Evolutionary conservation across 1,139 yeast species (phyloP), one percentile per base, ranked within the genome.

Genomic region (Kurtzmaniella quercitrusa): DNA sequence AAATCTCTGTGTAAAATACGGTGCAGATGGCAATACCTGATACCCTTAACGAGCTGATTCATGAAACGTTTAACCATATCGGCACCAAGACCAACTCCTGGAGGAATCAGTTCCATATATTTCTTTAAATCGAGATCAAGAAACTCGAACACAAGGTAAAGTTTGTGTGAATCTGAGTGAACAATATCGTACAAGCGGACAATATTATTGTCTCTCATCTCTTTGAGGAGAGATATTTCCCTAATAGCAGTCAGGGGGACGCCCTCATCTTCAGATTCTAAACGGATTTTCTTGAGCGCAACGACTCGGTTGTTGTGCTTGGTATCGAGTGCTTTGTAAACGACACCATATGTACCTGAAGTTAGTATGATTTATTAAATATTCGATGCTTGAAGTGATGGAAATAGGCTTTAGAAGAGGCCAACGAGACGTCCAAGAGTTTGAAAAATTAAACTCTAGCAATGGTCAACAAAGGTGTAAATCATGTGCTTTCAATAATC

Each of bases 161-260:
- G 75, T 64, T 93, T 93, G 62, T 91, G 95, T 14, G 94, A 84
- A 65, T 91, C 98, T n/a, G 96, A 85, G 63, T 94, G 98, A 47
- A 94, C 95, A 54, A 94, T 93, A 62, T 94, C 96, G 61, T 85
- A 88, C 42, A 94, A 72, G 41, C 95, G 74, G 33, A 93, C 97
- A 50, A 93, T 91, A 64, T 91, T 89, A 54, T 87, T 95, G 63
- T 93, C 95, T 49, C 88, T 79, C 76, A 93, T 78, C 64, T 94
- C 98, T 64, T 93, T 93, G 54, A 93, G 73, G 39, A 94, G 75
- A 1, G 98, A 91, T 53, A 93, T 93, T 63, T 93, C 99, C 52
- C 99, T 78, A 49, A 93, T 93, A 2, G 99, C 98, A 0, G 99
- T 94, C 16, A 96, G 88, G 5, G 98, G 98, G 30, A 93, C 98